Conservation (phyloP, 306 rosid species). For the Quercus glauca region DNA sequence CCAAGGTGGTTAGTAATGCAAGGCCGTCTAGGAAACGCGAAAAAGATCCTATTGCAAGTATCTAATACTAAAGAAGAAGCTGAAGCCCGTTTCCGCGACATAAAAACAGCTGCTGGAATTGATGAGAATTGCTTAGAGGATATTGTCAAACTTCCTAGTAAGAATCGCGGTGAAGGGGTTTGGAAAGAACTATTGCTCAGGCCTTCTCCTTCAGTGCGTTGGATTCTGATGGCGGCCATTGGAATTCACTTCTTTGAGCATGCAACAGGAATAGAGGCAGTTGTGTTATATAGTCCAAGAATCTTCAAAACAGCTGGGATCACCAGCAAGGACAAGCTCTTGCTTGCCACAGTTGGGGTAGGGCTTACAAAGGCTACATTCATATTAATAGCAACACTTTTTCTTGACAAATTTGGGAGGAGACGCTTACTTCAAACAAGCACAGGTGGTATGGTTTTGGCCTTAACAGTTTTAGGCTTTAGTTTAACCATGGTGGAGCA, state of each 20-base stretch:
- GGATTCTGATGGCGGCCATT: constrained; percentile 61
- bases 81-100: constrained; percentile 46
- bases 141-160: background rate
- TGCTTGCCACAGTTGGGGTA: constrained; percentile 67
- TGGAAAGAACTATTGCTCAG: constrained; percentile 60
- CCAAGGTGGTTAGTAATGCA: constrained; percentile 86
- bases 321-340: constrained; percentile 42
- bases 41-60: constrained; percentile 31
- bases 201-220: constrained; percentile 56
- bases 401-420: constrained; percentile 68
- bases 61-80: constrained; percentile 58
- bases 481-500: constrained; percentile 53
- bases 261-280: constrained; percentile 78
- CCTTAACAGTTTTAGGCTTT: constrained; percentile 47
- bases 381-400: constrained; percentile 43
- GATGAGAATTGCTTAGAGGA: constrained; percentile 31
- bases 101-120: constrained; percentile 55
- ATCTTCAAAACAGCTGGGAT: constrained; percentile 76
- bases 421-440: constrained; percentile 53
- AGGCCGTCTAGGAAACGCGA: constrained; percentile 57
- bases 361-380: constrained; percentile 60
- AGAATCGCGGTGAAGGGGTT: constrained; percentile 37
- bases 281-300: constrained; percentile 75
- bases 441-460: constrained; percentile 49
- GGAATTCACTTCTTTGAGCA: constrained; percentile 85